Percentiles rank a stretch among this genome's conserved stretches.
phyloP scores from a whole-genome alignment of 768 basidiomycete species.

The Russula griseocarnosa region DNA sequence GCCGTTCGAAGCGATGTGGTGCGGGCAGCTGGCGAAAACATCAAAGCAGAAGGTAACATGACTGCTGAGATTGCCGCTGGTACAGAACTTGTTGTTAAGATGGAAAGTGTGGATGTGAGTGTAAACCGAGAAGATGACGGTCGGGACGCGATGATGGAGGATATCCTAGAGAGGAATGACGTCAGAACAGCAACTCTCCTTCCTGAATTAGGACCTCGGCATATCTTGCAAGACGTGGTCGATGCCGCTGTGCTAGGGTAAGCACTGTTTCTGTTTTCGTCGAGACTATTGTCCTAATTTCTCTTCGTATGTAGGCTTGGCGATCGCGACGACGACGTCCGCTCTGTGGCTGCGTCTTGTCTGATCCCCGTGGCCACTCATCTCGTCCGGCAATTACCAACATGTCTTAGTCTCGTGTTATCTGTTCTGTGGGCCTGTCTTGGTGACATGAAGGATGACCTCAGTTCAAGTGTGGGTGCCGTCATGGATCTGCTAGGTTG shows the following conservation, averaged over 20 bases:
- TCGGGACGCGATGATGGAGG: slow-evolving; percentile 26
- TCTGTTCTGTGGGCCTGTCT: slow-evolving; percentile 88
- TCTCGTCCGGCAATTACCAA: slow-evolving; percentile 70
- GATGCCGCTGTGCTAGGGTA: slow-evolving; percentile 90
- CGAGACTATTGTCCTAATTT: slow-evolving; percentile 5
- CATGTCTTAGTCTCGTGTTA: slow-evolving; percentile 68
- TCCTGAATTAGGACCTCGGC: slow-evolving; percentile 39
- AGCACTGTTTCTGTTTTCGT: slow-evolving; percentile 29
- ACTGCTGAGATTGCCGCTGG: slow-evolving; percentile 2
- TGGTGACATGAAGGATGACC: slow-evolving; percentile 90
- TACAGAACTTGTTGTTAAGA: not conserved
- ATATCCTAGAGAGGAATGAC: not conserved
- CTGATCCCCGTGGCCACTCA: slow-evolving; percentile 81
- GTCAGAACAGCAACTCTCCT: slow-evolving; percentile 35
- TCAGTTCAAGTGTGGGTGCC: slow-evolving; percentile 92
- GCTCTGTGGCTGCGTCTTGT: slow-evolving; percentile 90
- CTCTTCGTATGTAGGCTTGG: slow-evolving; percentile 53
- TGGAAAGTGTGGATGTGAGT: not conserved
- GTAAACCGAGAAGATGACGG: not conserved
- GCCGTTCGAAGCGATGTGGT: slow-evolving; percentile 88
- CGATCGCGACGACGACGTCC: slow-evolving; percentile 93
- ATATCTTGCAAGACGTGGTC: slow-evolving; percentile 75
- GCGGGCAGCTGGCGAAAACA: slow-evolving; percentile 34
- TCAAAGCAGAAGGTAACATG: slow-evolving; percentile 28
- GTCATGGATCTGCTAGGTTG: slow-evolving; percentile 98